Evolutionary conservation across 2,329 filamentous ascomycete species (phyloP), one percentile per base, ranked within the genome.

Genomic region (Neoarthrinium moseri): DNA sequence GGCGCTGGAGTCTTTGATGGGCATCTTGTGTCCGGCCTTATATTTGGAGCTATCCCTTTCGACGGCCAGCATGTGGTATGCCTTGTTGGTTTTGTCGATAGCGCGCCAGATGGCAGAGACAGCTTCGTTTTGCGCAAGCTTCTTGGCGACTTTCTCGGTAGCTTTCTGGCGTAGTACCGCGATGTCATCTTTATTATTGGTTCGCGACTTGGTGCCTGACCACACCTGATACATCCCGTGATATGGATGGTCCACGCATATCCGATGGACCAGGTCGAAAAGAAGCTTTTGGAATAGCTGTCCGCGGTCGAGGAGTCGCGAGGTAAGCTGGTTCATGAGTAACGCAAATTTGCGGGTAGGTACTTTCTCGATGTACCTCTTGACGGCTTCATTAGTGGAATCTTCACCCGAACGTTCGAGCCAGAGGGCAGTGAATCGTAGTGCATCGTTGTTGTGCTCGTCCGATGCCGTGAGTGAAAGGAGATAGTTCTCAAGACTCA

Each of bases 191-290:
- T 87, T 84, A 43, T 75, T 75, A 56, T 85, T 83, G 41, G 78
- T 79, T 49, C 83, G 85, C 43, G 80, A 83, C 56, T 84, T 87
- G 35, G 81, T 84, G 18, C 87, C 85, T 3, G 91, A 89, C 74
- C 92, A 96, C 33, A 99, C 89, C 56, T 97, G 91, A 63, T 99
- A 95, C 84, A 97, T 92, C 39, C 91, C 91, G 62, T 99, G 95
- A 64, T 91, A 96, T 0, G 94, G 95, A 67, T 99, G 94, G 47
- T 99, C 91, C 10, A 80, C 75, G 60, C 92, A 97, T 45, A 99
- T 96, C 7, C 84, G 84, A 58, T 84, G 82, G 4, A 97, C 84
- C 15, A 99, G 71, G 2, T 75, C 73, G 42, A 83, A 80, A 2
- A 99, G 73, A 1, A 92, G 74, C 32, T 73, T 75, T 59, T 99